phyloP scores from a whole-genome alignment of 192 early-diverging fungal species.

The Backusella tarrabulga region DNA sequence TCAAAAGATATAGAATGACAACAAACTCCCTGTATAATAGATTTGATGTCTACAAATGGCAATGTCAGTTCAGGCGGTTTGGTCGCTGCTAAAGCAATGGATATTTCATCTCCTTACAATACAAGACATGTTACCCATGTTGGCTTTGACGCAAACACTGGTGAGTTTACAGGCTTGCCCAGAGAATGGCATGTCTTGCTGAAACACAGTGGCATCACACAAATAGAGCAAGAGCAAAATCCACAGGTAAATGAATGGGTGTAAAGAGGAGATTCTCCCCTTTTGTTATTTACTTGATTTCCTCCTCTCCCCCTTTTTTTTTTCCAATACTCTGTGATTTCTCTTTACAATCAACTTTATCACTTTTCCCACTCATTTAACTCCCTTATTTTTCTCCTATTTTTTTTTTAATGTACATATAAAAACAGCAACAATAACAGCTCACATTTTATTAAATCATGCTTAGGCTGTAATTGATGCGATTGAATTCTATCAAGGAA shows the following conservation, averaged over 20 bases:
- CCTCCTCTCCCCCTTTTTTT: neutral
- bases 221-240: conserved; percentile 88
- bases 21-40: neutral
- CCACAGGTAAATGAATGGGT: conserved; percentile 60
- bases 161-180: conserved; percentile 93
- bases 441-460: neutral
- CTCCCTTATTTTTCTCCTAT: neutral
- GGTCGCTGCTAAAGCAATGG: conserved; percentile 44
- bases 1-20: neutral
- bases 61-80: neutral
- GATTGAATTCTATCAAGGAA: conserved; percentile 80
- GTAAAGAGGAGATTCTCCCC: neutral
- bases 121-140: conserved; percentile 97
- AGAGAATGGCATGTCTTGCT: conserved; percentile 91
- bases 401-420: neutral
- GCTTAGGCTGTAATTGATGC: conserved; percentile 71
- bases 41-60: neutral
- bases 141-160: conserved; percentile 94
- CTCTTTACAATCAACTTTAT: neutral
- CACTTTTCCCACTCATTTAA: neutral
- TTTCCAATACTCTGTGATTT: neutral
- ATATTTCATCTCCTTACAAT: conserved; percentile 96
- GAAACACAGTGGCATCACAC: conserved; percentile 89
- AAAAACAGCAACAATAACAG: neutral
- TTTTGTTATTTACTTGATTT: neutral